Evolutionary conservation across 805 yeast species (phyloP), one percentile per base, ranked within the genome.

Genomic region (Pichia rugopelliculosa): DNA sequence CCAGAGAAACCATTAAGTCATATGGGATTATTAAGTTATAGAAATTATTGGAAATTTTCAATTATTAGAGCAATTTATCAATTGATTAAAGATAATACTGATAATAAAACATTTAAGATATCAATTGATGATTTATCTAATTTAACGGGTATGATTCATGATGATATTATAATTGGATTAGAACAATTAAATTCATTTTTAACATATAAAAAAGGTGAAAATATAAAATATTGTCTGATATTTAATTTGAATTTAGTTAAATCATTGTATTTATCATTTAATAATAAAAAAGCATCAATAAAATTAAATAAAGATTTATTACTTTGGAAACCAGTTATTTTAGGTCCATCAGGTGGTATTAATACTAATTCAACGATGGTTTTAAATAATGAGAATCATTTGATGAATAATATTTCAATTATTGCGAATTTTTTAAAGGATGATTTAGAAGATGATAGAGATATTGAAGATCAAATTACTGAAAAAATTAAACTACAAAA

Each of bases 1-100:
- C 99, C 99, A 0, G 99, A 93, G 58, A 91, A 90, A 59, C 99
- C 99, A 0, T 71, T 91, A 48, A 83, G 93, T 55, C 90, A 85
- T 53, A 68, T 91, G 46, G 99, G 99, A 0, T 67, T 89, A 44
- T 65, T 85, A 26, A 85, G 96, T 51, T 93, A 91, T 64, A 70
- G 95, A 52, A 85, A 80, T 56, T 91, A 85, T 64, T 93, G 98
- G 98, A 82, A 77, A 55, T 67, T 79, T 1, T 71, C 82, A 4
- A 67, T 88, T 8, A 75, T 93, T 10, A 72, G 66, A 38, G 71
- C 69, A 39, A 65, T 84, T n/a, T 45, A 47, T 34, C 33, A 47
- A 10, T 21, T 53, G 12, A 30, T 48, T 2, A 36, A 36, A 54
- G 56, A 18, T 43, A 53, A 15, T 36, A 53, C 21, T 26, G 39